Percentiles rank a stretch among this genome's conserved stretches.
Conservation (phyloP, 1,139 yeast genomes). For the Blastobotrys serpentis region DNA sequence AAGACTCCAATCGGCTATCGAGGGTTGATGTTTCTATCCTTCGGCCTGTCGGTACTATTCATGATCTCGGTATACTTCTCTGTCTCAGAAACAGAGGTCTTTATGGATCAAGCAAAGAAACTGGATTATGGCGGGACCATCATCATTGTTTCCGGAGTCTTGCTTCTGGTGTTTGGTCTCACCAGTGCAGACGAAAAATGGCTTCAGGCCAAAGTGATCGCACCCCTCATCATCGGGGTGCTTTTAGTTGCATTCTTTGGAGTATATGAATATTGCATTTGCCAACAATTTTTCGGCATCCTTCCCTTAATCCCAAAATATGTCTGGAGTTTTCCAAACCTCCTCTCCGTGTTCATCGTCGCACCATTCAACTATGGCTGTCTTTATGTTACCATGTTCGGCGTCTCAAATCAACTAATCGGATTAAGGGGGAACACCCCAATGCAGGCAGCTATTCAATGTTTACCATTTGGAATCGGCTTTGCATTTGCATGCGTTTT, state of each 20-base stretch:
- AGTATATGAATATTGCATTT: conserved; percentile 22
- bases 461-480: conserved; percentile 32
- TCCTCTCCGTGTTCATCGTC: conserved; percentile 17
- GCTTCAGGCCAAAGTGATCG: conserved; percentile 31
- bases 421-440: conserved; percentile 26
- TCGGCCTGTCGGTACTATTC: conserved; percentile 29
- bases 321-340: conserved; percentile 26
- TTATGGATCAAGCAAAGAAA: conserved; percentile 25
- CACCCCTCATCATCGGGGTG: conserved; percentile 19
- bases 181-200: conserved; percentile 32
- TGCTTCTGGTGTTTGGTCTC: conserved; percentile 34
- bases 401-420: conserved; percentile 20
- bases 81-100: conserved; percentile 30
- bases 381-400: conserved; percentile 24
- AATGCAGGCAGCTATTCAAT: conserved; percentile 35
- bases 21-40: conserved; percentile 35
- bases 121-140: conserved; percentile 35
- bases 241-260: conserved; percentile 27
- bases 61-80: conserved; percentile 27
- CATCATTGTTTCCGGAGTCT: conserved; percentile 33
- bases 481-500: conserved; percentile 24
- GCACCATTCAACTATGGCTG: conserved; percentile 2
- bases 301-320: conserved; percentile 26
- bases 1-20: conserved; percentile 36
- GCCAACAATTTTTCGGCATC: conserved; percentile 15